A percentile compares a stretch with the other conserved stretches of the same genome.
phyloP scores from a whole-genome alignment of 306 rosid genomes.

The Fragaria nilgerrensis region DNA sequence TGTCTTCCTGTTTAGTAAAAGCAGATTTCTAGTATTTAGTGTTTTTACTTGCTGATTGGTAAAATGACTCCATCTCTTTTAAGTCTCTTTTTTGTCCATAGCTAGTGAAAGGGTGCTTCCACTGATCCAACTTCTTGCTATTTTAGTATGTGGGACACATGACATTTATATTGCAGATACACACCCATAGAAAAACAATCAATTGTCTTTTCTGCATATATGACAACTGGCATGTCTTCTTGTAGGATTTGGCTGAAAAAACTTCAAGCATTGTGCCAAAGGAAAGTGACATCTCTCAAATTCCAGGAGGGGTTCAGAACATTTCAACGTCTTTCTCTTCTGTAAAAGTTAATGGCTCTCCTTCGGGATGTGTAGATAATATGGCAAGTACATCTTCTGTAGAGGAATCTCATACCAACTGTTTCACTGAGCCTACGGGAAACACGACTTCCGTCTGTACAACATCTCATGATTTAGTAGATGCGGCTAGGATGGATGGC shows the following conservation, averaged over 20 bases:
- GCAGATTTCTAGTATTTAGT: neutral
- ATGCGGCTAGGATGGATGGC: conserved; percentile 54
- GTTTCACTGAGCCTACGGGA: conserved; percentile 40
- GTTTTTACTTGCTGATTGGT: neutral
- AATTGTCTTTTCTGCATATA: neutral
- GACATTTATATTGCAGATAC: neutral
- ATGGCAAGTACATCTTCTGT: conserved; percentile 39
- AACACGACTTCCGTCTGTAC: conserved; percentile 26
- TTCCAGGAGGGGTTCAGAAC: conserved; percentile 43
- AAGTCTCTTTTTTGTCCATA: neutral
- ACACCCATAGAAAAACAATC: neutral
- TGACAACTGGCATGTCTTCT: conserved; percentile 17
- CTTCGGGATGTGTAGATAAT: conserved; percentile 37
- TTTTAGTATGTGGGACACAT: neutral
- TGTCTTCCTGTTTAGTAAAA: neutral
- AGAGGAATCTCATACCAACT: conserved; percentile 43
- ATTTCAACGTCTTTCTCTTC: conserved; percentile 38
- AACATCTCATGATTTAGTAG: conserved; percentile 34
- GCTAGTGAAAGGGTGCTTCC: neutral
- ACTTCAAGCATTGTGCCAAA: conserved; percentile 36
- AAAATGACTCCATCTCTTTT: neutral
- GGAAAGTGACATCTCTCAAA: conserved; percentile 37
- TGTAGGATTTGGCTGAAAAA: conserved; percentile 57
- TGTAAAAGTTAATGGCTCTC: conserved; percentile 36
- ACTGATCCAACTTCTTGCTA: neutral